These are phyloP conservation scores for Elaeagnus macrophylla DNA, from an alignment of 306 rosid genomes.

Conservation along the genomic window DNA sequence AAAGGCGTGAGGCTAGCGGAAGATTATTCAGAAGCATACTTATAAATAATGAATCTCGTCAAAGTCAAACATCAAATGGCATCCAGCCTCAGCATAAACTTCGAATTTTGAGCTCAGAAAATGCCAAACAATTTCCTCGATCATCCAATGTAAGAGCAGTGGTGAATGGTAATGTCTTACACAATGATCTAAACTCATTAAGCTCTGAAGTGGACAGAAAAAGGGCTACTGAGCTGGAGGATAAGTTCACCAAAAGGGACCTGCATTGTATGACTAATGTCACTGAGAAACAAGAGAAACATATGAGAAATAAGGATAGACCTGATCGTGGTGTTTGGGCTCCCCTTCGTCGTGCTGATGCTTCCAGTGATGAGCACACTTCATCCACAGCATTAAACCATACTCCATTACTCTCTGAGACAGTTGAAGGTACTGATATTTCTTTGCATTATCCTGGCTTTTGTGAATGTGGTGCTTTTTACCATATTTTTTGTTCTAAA, in stretches of 20 bases:
- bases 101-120: conserved; percentile 52
- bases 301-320: conserved; percentile 84
- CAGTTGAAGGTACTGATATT: conserved; percentile 51
- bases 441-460: conserved; percentile 5
- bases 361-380: conserved; percentile 38
- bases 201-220: conserved; percentile 53
- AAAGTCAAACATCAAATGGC: conserved; percentile 39
- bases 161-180: conserved; percentile 38
- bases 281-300: conserved; percentile 68
- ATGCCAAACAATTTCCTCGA: conserved; percentile 51
- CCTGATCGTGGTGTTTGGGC: conserved; percentile 99
- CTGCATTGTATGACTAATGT: conserved; percentile 36
- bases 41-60: conserved; percentile 59
- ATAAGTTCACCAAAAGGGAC: conserved; percentile 45
- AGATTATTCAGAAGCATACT: conserved; percentile 67
- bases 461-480: conserved; percentile 2
- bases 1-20: conserved; percentile 69
- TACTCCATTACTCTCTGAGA: conserved; percentile 36
- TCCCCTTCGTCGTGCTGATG: conserved; percentile 77
- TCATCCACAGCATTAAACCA: conserved; percentile 36
- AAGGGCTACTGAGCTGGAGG: conserved; percentile 39
- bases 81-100: conserved; percentile 51
- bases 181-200: conserved; percentile 37
- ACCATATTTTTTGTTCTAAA: no score
- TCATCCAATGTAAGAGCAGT: conserved; percentile 38